Evolutionary conservation across 169 alveolate genomes (phyloP), one percentile per base, ranked within the genome.

Genomic region (Plasmodium fragile): DNA sequence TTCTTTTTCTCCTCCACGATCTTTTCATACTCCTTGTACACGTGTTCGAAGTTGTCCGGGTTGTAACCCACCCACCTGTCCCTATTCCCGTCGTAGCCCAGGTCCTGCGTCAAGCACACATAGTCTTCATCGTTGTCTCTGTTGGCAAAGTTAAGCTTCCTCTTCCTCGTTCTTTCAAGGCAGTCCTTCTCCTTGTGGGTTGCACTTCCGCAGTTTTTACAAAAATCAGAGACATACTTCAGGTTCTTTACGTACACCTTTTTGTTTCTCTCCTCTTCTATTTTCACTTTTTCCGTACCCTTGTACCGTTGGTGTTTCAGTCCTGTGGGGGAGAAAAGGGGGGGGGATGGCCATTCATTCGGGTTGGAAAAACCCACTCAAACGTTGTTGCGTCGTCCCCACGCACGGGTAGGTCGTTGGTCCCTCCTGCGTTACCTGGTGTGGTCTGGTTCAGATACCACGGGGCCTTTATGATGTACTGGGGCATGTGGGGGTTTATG

Each of bases 131-230:
- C 97, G 52, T 98, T 95, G 93, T 98, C 97, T 75, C 95, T 93
- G 41, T 97, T 97, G n/a, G 98, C 96, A 94, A 92, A 98, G 95
- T 98, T 98, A 5, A 99, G 99, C n/a, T 99, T 99, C 82, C 96
- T 94, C 95, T 98, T 98, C 82, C 99, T 95, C 32, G 99, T 99
- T 41, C 99, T 97, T 85, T 99, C 99, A 70, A 98, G 96, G 92
- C 99, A 99, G 82, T 97, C 98, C 96, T 98, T 99, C 83, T 97
- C 98, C 84, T 97, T 96, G 95, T 99, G 99, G 41, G 99, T 98
- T 92, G 97, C 95, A 6, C 99, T 99, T 10, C 99, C 99, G 97
- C 99, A 99, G 96, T 99, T 99, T 72, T 97, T 98, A 78, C 99
- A 99, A n/a, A 99, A 99, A 2, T 99, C 99, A 85, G 92, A 99